Conservation (phyloP, 805 yeast genomes). For the Sugiyamaella mastotermitis region DNA sequence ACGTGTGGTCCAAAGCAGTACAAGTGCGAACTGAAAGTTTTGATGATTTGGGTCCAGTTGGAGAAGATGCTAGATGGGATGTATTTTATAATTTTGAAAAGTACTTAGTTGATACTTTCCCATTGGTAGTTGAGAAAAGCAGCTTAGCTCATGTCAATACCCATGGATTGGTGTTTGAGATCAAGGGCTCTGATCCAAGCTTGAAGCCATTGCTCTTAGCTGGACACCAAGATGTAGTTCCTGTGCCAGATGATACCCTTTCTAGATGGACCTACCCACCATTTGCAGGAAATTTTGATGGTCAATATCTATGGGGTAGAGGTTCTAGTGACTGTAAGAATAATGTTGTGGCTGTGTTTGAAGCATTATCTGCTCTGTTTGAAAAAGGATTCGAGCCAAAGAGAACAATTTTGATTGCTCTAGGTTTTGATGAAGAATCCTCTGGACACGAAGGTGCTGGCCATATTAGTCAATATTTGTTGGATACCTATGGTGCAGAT, state of each 20-base stretch:
- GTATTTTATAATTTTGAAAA: constrained; percentile 43
- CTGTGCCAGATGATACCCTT: constrained; percentile 53
- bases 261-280: constrained; percentile 64
- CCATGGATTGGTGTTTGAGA: constrained; percentile 58
- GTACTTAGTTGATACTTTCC: constrained; percentile 52
- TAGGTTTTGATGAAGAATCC: constrained; percentile 79
- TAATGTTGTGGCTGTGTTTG: constrained; percentile 57
- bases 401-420: constrained; percentile 57
- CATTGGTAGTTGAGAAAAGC: constrained; percentile 43
- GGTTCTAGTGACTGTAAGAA: constrained; percentile 76
- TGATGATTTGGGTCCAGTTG: constrained; percentile 48
- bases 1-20: constrained; percentile 45
- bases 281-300: constrained; percentile 61
- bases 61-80: constrained; percentile 46
- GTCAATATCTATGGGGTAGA: constrained; percentile 63
- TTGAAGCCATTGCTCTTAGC: constrained; percentile 62
- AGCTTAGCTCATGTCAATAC: constrained; percentile 52
- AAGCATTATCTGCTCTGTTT: constrained; percentile 54
- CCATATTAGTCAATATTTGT: constrained; percentile 41
- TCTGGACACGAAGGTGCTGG: constrained; percentile 60
- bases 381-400: constrained; percentile 48
- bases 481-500: constrained; percentile 52
- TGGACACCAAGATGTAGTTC: constrained; percentile 81
- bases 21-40: constrained; percentile 57
- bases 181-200: constrained; percentile 46